Evolutionary conservation across 2,329 filamentous ascomycete genomes (phyloP).

Genomic region (Juglanconis sp.): DNA sequence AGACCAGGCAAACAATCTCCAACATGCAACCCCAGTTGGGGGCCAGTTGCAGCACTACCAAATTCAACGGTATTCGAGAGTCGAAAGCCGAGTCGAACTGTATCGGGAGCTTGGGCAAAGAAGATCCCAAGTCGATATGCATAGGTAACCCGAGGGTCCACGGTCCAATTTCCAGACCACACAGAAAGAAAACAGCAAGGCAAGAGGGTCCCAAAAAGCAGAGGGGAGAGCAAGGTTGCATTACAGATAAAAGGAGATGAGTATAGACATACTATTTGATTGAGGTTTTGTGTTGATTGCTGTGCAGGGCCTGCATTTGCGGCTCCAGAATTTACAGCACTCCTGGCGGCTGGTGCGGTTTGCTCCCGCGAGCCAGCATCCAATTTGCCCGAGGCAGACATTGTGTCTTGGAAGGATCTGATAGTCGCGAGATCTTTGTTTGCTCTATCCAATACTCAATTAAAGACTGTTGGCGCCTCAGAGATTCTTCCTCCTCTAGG

Average conservation of each 20-base stretch:
- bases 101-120: too few species aligned
- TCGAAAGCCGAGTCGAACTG: too few species aligned
- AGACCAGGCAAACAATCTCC: too few species aligned
- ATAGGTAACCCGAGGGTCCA: not conserved
- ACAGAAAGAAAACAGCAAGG: not conserved
- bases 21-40: too few species aligned
- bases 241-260: not conserved
- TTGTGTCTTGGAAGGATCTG: not conserved
- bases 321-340: constrained; percentile 19
- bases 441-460: not conserved
- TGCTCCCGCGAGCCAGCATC: not conserved
- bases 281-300: constrained; percentile 88
- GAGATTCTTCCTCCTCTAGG: not conserved
- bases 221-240: not conserved
- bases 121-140: too few species aligned
- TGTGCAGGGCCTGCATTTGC: constrained; percentile 57
- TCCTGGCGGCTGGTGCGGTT: constrained; percentile 2
- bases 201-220: not conserved
- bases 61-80: too few species aligned
- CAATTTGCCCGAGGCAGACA: constrained; percentile 10
- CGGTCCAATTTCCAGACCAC: not conserved
- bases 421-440: not conserved
- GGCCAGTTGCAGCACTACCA: too few species aligned
- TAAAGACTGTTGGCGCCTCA: too few species aligned
- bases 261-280: constrained; percentile 78